Percentiles rank a stretch among this genome's conserved stretches.
Conservation (phyloP, 2,329 filamentous ascomycete genomes). For the Fusarium sp. region DNA sequence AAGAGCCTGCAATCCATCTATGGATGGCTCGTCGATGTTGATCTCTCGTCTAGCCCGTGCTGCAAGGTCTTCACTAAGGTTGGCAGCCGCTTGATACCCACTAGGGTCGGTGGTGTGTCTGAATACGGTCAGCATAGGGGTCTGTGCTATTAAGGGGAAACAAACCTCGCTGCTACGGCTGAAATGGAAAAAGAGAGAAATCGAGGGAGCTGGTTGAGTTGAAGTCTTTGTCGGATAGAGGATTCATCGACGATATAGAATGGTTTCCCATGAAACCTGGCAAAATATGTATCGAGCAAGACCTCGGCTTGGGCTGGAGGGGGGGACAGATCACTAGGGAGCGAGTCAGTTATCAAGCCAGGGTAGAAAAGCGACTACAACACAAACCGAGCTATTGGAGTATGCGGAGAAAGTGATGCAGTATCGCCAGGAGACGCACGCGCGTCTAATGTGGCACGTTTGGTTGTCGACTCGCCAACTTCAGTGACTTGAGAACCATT, state of each 20-base stretch:
- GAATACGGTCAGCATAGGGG: background rate
- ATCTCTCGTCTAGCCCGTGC: slow-evolving; percentile 73
- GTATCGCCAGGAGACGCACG: slow-evolving; percentile 41
- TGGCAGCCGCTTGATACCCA: slow-evolving; percentile 72
- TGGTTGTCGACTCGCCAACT: slow-evolving; percentile 49
- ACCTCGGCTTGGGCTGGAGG: slow-evolving; percentile 63
- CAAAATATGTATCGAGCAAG: slow-evolving; percentile 81
- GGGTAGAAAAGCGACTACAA: background rate
- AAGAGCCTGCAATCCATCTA: slow-evolving; percentile 79
- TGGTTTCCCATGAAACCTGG: slow-evolving; percentile 80
- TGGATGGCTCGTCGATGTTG: slow-evolving; percentile 81
- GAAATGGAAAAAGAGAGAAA: slow-evolving; percentile 66
- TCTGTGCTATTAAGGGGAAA: background rate
- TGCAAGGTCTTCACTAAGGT: slow-evolving; percentile 76
- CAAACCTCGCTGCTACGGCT: slow-evolving; percentile 68
- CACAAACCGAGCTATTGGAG: slow-evolving; percentile 39
- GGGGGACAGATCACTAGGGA: slow-evolving; percentile 55
- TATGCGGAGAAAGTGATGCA: slow-evolving; percentile 37
- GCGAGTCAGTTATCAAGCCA: slow-evolving; percentile 13
- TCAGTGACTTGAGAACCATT: slow-evolving; percentile 33
- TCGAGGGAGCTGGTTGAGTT: slow-evolving; percentile 69
- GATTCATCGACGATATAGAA: slow-evolving; percentile 84
- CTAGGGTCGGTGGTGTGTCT: slow-evolving; percentile 73
- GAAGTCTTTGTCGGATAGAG: slow-evolving; percentile 74
- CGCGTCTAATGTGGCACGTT: slow-evolving; percentile 51